Evolutionary conservation across 176 grass and related monocot genomes (phyloP).

Genomic region (Zea mays): Zm-B73-REFERENCE-NAM-5.0 NC_050104.1:30615001-30615500

Average conservation of each 20-base stretch:
- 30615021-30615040: neutral
- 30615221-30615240: constrained; percentile 42
- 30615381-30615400: constrained; percentile 72
- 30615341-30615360: constrained; percentile 66
- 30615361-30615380: constrained; percentile 28
- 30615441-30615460: constrained; percentile 69
- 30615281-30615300: constrained; percentile 65
- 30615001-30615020: neutral
- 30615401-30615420: constrained; percentile 78
- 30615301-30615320: constrained; percentile 66
- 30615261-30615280: constrained; percentile 53
- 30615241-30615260: constrained; percentile 43
- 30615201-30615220: constrained; percentile 46
- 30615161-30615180: constrained; percentile 7
- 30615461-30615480: constrained; percentile 50
- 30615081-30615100: neutral
- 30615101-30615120: neutral
- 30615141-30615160: constrained; percentile 6
- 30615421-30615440: constrained; percentile 91
- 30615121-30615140: neutral
- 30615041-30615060: neutral
- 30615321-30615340: constrained; percentile 77
- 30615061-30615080: neutral
- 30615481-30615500: constrained; percentile 60
- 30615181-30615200: constrained; percentile 56